Evolutionary conservation across 2,329 filamentous ascomycete species (phyloP), one percentile per base, ranked within the genome.

Genomic region (Pleurostoma richardsiae): DNA sequence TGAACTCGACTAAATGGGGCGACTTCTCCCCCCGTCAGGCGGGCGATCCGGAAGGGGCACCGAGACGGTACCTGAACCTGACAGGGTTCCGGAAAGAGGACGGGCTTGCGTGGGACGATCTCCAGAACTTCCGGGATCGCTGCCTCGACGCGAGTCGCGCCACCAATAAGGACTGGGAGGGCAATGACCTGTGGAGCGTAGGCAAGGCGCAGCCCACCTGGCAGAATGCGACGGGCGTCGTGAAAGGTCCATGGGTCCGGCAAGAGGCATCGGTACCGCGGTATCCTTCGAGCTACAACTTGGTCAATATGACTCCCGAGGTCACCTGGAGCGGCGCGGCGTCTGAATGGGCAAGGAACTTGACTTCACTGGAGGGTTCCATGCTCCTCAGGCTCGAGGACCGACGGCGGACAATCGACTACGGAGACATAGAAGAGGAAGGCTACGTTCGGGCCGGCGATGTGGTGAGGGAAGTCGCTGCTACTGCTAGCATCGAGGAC

Each of bases 11-110:
- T 19, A 62, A 58, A 51, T 85, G 80, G 80, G 77, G 77, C 43
- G 80, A 83, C 60, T 85, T 85, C 59, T 56, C 66, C 11, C 80
- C 80, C 8, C 61, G 56, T 48, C 54, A 39, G 57, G 54, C 39
- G 52, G 52, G 45, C 56, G 59, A 63, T 11, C 56, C 54, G 8
- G 55, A 60, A 39, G 59, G 59, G 44, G 52, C 57, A 39, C 52
- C 58, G 43, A 49, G 57, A 26, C 69, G 66, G 28, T 83, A 76
- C 51, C 67, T 90, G 49, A 89, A 90, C 56, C 70, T 96, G 44
- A 88, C 88, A 3, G 92, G 92, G 1, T 83, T 95, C 51, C 79
- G 86, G 42, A 70, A 81, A 41, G 77, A 82, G 26, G 87, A 95
- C 66, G 82, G 79, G 4, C 89, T 88, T 64, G 85, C 81, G 2